A percentile compares a stretch with the other conserved stretches of the same genome.
These are phyloP conservation scores for Raddia distichophylla DNA, from an alignment of 176 grass and related monocot species.

Conservation along the genomic window DNA sequence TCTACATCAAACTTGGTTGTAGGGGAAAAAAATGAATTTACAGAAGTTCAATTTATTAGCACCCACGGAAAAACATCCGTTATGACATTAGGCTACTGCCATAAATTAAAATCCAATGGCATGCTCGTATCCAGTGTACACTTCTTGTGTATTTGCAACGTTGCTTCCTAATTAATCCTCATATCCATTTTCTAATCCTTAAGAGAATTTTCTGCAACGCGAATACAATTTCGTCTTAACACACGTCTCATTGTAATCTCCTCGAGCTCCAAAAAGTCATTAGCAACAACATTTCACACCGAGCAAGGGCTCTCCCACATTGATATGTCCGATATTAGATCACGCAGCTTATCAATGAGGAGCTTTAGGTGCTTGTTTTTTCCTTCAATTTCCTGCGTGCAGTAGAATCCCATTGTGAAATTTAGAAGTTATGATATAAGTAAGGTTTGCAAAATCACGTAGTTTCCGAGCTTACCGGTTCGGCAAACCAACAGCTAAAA, in stretches of 20 bases:
- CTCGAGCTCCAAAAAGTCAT: neutral
- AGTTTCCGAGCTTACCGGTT: no score
- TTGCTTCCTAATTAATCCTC: neutral
- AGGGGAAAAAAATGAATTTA: slow-evolving; percentile 5
- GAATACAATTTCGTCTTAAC: neutral
- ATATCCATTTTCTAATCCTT: neutral
- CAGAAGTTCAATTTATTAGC: neutral
- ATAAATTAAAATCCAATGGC: neutral
- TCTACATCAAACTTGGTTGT: neutral
- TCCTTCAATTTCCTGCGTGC: slow-evolving; percentile 93
- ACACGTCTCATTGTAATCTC: neutral
- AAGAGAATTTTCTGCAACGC: neutral
- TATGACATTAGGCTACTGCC: neutral
- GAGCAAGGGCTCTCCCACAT: slow-evolving; percentile 96
- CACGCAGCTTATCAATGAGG: slow-evolving; percentile 75
- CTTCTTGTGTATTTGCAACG: neutral
- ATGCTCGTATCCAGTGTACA: slow-evolving; percentile 2
- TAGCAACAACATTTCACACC: slow-evolving; percentile 35
- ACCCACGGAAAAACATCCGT: neutral
- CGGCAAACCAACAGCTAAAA: no score
- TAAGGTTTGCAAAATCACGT: no score
- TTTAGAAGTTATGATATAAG: no score
- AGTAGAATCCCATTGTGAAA: slow-evolving; percentile 25
- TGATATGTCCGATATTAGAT: slow-evolving; percentile 83
- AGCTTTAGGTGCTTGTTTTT: slow-evolving; percentile 84